Evolutionary conservation across 306 rosid genomes (phyloP).

Genomic region (Carpinus viminea): DNA sequence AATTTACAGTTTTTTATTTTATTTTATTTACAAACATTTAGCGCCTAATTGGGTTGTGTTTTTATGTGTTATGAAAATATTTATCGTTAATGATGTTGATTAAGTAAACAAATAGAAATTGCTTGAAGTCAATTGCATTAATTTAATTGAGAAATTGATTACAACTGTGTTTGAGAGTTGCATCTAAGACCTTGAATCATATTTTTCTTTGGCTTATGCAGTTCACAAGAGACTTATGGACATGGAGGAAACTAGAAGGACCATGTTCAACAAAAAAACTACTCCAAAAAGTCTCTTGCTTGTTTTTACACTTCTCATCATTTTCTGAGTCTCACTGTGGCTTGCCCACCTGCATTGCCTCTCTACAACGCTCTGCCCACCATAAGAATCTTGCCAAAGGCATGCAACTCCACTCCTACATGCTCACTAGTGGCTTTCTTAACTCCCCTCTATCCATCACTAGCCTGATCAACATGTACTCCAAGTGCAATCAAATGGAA

Average conservation of each 20-base stretch:
- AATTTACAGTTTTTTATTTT: too few species aligned
- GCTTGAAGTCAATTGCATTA: not conserved
- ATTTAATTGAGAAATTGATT: not conserved
- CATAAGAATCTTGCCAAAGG: slow-evolving; percentile 49
- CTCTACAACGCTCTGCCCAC: slow-evolving; percentile 65
- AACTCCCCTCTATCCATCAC: slow-evolving; percentile 58
- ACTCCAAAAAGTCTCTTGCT: slow-evolving; percentile 22
- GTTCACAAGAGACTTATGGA: not conserved
- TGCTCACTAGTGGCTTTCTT: slow-evolving; percentile 57
- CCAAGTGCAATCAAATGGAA: slow-evolving; percentile 60
- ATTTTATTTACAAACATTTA: too few species aligned
- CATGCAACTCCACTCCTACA: slow-evolving; percentile 49
- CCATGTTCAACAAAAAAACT: slow-evolving; percentile 11
- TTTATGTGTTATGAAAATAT: too few species aligned
- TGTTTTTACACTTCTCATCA: slow-evolving; percentile 32
- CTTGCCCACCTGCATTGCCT: slow-evolving; percentile 47
- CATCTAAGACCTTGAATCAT: not conserved
- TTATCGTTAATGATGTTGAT: too few species aligned
- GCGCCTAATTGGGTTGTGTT: too few species aligned
- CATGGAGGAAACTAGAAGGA: not conserved
- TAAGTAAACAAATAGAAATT: too few species aligned
- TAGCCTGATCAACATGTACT: slow-evolving; percentile 81
- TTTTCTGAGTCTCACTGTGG: slow-evolving; percentile 23
- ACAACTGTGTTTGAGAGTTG: not conserved
- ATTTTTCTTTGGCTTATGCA: not conserved